These are phyloP conservation scores for Ambrosia hybrid DNA, from an alignment of 140 eudicot genomes.

Conservation along the genomic window DNA sequence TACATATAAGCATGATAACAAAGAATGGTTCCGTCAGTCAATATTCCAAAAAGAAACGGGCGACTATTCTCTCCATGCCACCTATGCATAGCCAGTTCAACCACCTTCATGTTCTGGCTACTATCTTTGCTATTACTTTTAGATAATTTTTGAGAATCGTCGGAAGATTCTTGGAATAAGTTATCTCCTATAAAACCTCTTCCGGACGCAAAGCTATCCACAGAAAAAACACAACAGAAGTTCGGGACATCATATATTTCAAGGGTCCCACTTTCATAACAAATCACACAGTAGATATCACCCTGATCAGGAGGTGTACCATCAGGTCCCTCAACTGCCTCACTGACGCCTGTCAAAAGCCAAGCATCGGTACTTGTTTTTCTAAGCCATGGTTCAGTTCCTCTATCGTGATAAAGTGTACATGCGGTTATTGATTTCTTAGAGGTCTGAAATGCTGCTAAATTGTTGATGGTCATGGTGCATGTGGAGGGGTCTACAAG, in stretches of 20 bases:
- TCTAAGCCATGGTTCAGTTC: slow-evolving; percentile 95
- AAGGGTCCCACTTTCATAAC: slow-evolving; percentile 80
- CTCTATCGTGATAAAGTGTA: slow-evolving; percentile 90
- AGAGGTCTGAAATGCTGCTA: slow-evolving; percentile 65
- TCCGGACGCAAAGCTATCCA: slow-evolving; percentile 79
- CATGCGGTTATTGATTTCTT: slow-evolving; percentile 69
- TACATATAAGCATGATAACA: slow-evolving; percentile 91
- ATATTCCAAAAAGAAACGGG: slow-evolving; percentile 79
- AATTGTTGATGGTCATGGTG: slow-evolving; percentile 56
- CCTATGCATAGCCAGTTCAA: slow-evolving; percentile 88
- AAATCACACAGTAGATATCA: slow-evolving; percentile 81
- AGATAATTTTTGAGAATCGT: slow-evolving; percentile 33
- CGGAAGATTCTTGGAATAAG: slow-evolving; percentile 41
- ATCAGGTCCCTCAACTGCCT: slow-evolving; percentile 89
- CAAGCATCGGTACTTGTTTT: slow-evolving; percentile 96
- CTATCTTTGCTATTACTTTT: background rate
- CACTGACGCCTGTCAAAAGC: slow-evolving; percentile 91
- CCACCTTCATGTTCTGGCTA: slow-evolving; percentile 57
- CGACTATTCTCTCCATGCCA: slow-evolving; percentile 83
- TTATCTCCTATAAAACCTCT: slow-evolving; percentile 63
- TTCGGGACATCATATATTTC: slow-evolving; percentile 87
- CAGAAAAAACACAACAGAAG: slow-evolving; percentile 72
- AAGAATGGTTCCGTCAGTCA: slow-evolving; percentile 90
- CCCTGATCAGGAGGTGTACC: slow-evolving; percentile 80
- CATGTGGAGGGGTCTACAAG: slow-evolving; percentile 74